phyloP scores from a whole-genome alignment of 108 stramenopile genomes.

The Stephanodiscus minutulus region DNA sequence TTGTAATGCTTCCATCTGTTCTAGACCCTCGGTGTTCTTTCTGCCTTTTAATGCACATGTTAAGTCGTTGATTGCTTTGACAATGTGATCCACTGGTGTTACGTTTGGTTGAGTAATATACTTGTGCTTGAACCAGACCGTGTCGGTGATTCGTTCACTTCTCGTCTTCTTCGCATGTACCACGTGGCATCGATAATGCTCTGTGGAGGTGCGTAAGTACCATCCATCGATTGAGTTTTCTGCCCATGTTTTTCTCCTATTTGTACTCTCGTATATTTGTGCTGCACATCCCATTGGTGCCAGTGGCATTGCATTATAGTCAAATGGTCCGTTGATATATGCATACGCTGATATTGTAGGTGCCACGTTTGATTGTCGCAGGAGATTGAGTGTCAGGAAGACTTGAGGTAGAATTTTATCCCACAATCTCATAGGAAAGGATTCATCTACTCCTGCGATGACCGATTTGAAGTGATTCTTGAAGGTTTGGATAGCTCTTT shows the following conservation, averaged over 20 bases:
- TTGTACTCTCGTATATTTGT: background rate
- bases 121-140: conserved; percentile 25
- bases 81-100: conserved; percentile 15
- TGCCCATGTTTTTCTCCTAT: background rate
- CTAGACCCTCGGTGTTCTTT: no score
- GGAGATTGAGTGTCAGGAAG: background rate
- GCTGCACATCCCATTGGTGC: conserved; percentile 4
- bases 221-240: background rate
- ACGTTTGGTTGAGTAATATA: conserved; percentile 19
- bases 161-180: conserved; percentile 11
- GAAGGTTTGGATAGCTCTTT: conserved; percentile 55
- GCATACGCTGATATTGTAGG: background rate
- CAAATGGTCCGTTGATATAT: background rate
- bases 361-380: background rate
- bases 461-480: conserved; percentile 50
- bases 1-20: no score
- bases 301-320: background rate
- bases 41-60: no score
- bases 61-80: background rate
- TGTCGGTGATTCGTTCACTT: conserved; percentile 12
- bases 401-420: conserved; percentile 35
- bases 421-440: conserved; percentile 42
- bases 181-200: conserved; percentile 22
- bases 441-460: conserved; percentile 18
- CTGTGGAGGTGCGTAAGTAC: background rate